These are phyloP conservation scores for Arthrobotrys conoides DNA, from an alignment of 2,329 filamentous ascomycete species.

Conservation along the genomic window DNA sequence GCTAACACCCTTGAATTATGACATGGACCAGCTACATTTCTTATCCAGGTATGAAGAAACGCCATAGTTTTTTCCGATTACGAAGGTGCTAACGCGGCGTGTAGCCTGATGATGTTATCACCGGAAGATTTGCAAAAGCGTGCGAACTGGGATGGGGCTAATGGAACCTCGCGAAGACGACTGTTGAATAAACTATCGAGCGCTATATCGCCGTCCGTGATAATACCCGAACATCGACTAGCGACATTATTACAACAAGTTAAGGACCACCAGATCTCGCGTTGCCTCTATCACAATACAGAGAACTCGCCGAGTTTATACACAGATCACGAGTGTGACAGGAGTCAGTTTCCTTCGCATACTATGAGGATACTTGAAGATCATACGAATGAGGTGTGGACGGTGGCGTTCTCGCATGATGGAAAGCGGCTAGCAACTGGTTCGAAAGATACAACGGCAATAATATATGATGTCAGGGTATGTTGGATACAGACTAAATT, in stretches of 20 bases:
- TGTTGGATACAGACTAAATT: constrained; percentile 13
- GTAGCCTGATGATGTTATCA: constrained; percentile 87
- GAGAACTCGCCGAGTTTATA: constrained; percentile 85
- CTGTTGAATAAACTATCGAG: constrained; percentile 87
- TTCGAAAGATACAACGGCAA: constrained; percentile 79
- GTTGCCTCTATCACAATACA: constrained; percentile 90
- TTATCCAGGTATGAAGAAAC: constrained; percentile 76
- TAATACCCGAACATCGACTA: constrained; percentile 93
- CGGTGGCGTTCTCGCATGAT: constrained; percentile 89
- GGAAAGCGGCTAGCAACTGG: constrained; percentile 86
- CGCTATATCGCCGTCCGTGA: constrained; percentile 93
- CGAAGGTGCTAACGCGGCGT: constrained; percentile 11
- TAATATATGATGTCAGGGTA: constrained; percentile 81
- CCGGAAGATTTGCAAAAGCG: constrained; percentile 81
- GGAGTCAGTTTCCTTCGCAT: constrained; percentile 82
- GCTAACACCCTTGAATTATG: constrained; percentile 86
- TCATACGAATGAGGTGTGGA: constrained; percentile 89
- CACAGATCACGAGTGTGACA: constrained; percentile 86
- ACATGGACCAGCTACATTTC: constrained; percentile 82
- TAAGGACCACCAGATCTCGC: constrained; percentile 84
- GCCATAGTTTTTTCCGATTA: background rate
- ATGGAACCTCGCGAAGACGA: constrained; percentile 79
- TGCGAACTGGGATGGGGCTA: constrained; percentile 87
- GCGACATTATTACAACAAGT: constrained; percentile 85
- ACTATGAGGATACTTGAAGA: constrained; percentile 79